Percentiles rank a stretch among this genome's conserved stretches.
These are phyloP conservation scores for Seiridium unicorne DNA, from an alignment of 2,329 filamentous ascomycete genomes.

Conservation along the genomic window DNA sequence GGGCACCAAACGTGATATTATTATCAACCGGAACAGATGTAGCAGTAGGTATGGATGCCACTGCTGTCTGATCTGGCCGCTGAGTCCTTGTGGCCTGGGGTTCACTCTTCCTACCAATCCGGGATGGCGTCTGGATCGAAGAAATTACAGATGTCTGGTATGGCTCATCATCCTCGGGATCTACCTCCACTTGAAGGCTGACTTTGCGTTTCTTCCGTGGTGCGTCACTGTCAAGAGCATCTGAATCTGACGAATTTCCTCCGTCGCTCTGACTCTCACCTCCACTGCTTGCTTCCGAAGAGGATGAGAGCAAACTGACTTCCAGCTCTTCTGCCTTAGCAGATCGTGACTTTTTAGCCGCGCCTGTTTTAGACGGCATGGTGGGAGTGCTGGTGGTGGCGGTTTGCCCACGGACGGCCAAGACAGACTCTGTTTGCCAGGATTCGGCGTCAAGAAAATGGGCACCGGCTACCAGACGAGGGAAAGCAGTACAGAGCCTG, in stretches of 20 bases:
- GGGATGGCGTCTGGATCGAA: slow-evolving; percentile 50
- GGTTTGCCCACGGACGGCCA: too few relatives aligned
- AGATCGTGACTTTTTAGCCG: slow-evolving; percentile 3
- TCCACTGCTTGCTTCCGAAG: slow-evolving; percentile 3
- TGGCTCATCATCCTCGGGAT: slow-evolving; percentile 32
- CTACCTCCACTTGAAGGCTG: slow-evolving; percentile 20
- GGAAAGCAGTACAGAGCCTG: background rate
- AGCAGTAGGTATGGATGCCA: background rate
- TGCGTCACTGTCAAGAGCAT: slow-evolving; percentile 40
- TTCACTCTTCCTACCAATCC: slow-evolving; percentile 42
- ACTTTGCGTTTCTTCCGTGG: slow-evolving; percentile 35
- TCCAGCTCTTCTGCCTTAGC: slow-evolving; percentile 21
- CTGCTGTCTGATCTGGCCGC: background rate
- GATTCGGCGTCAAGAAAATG: background rate
- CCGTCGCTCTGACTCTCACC: slow-evolving; percentile 11
- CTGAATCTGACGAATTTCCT: slow-evolving; percentile 34
- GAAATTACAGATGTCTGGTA: slow-evolving; percentile 34
- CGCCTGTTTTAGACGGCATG: slow-evolving; percentile 3
- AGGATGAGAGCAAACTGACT: slow-evolving; percentile 13
- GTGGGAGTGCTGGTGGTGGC: background rate
- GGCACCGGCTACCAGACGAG: background rate
- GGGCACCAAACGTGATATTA: slow-evolving; percentile 66
- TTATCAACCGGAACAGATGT: slow-evolving; percentile 49
- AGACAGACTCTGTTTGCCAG: background rate
- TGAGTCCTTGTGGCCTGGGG: slow-evolving; percentile 11